Percentiles rank a stretch among this genome's conserved stretches.
These are phyloP conservation scores for Ganoderma sp. DNA, from an alignment of 1,284 basidiomycete genomes.

Conservation along the genomic window DNA sequence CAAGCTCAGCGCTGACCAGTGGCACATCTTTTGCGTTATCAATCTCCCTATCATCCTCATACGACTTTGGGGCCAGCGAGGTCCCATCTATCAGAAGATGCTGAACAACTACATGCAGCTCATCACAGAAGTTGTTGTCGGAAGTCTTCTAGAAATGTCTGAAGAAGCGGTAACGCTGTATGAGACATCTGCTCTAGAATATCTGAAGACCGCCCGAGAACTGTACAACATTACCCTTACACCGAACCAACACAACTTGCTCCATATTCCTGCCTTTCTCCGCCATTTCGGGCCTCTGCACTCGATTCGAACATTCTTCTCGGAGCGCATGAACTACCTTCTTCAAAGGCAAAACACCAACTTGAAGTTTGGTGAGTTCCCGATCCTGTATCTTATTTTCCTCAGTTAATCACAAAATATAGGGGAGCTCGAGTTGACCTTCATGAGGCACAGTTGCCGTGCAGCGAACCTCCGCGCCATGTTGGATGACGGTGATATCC, in stretches of 20 bases:
- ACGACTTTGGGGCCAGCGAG: slow-evolving; percentile 36
- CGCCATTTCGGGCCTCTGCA: slow-evolving; percentile 45
- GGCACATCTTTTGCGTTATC: slow-evolving; percentile 40
- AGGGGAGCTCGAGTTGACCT: neutral
- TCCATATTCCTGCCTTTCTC: slow-evolving; percentile 44
- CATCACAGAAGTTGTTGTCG: slow-evolving; percentile 39
- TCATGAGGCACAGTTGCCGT: neutral
- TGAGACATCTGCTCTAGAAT: slow-evolving; percentile 32
- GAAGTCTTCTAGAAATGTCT: slow-evolving; percentile 34
- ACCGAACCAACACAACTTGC: slow-evolving; percentile 43
- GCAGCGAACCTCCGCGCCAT: slow-evolving; percentile 2
- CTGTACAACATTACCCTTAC: slow-evolving; percentile 38
- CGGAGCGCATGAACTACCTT: slow-evolving; percentile 43
- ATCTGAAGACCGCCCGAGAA: slow-evolving; percentile 29
- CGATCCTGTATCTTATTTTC: neutral
- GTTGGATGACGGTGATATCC: neutral
- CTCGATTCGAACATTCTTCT: slow-evolving; percentile 42
- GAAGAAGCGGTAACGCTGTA: slow-evolving; percentile 33
- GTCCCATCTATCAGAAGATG: slow-evolving; percentile 24
- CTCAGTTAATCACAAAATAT: neutral
- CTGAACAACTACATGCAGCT: slow-evolving; percentile 44
- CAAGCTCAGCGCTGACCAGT: slow-evolving; percentile 43
- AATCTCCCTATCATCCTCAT: slow-evolving; percentile 42
- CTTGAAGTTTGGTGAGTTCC: slow-evolving; percentile 19
- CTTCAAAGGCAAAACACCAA: slow-evolving; percentile 45